Percentiles rank a stretch among this genome's conserved stretches.
phyloP scores from a whole-genome alignment of 768 basidiomycete species.

The Tephrocybe sp. region DNA sequence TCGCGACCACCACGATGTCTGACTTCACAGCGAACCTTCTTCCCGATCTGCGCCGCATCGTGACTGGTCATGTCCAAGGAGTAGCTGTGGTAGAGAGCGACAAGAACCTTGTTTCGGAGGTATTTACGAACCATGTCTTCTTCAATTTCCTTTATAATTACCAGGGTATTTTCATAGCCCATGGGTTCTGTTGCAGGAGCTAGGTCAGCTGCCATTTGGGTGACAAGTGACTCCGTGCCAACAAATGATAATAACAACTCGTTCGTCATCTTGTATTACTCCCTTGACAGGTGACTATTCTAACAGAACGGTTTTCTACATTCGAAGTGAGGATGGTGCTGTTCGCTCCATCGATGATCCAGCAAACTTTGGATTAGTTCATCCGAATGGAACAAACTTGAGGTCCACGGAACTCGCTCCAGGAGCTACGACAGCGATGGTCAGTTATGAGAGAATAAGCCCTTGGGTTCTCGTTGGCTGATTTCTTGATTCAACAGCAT shows the following conservation, averaged over 20 bases:
- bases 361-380: constrained; percentile 43
- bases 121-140: neutral
- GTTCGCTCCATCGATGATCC: constrained; percentile 35
- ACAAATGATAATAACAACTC: constrained; percentile 53
- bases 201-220: constrained; percentile 44
- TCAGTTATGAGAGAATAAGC: constrained; percentile 22
- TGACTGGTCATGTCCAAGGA: constrained; percentile 51
- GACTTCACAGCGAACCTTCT: constrained; percentile 23
- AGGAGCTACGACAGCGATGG: constrained; percentile 49
- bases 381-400: constrained; percentile 44
- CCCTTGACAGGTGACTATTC: neutral
- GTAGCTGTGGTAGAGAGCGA: constrained; percentile 41
- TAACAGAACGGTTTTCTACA: constrained; percentile 28
- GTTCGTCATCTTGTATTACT: constrained; percentile 22
- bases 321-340: constrained; percentile 59
- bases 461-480: neutral
- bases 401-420: constrained; percentile 57
- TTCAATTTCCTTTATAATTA: neutral
- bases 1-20: constrained; percentile 23
- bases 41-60: constrained; percentile 46
- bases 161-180: constrained; percentile 19
- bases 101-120: constrained; percentile 28
- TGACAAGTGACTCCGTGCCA: constrained; percentile 46
- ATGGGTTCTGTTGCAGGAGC: constrained; percentile 36
- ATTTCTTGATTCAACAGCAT: constrained; percentile 26